A percentile compares a stretch with the other conserved stretches of the same genome.
phyloP scores from a whole-genome alignment of 2,329 filamentous ascomycete species.

The Plectosphaerella cucumerina region DNA sequence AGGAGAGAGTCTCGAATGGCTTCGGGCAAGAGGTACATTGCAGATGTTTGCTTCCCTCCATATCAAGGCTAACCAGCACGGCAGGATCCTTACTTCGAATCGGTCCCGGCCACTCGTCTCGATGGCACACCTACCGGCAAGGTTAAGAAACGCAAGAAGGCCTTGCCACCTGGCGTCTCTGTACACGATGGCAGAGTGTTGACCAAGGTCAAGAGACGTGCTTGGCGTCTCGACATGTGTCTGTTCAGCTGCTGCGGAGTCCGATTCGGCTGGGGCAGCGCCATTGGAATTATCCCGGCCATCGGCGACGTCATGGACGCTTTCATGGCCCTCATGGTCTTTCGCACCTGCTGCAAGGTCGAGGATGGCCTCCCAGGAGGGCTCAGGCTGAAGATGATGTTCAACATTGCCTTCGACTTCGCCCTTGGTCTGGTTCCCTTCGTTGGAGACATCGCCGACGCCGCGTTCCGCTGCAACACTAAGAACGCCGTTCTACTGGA shows the following conservation, averaged over 20 bases:
- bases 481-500: conserved; percentile 70
- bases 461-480: conserved; percentile 70
- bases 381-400: conserved; percentile 67
- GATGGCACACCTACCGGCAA: conserved; percentile 64
- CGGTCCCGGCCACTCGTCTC: conserved; percentile 69
- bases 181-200: conserved; percentile 77
- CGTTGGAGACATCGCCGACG: conserved; percentile 71
- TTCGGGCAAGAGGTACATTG: conserved; percentile 48
- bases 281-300: conserved; percentile 78
- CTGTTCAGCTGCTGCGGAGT: conserved; percentile 80
- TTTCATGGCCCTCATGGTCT: conserved; percentile 70
- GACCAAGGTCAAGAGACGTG: conserved; percentile 78
- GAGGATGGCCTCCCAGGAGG: conserved; percentile 68
- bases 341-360: conserved; percentile 67
- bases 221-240: conserved; percentile 80
- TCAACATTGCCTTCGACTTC: conserved; percentile 76
- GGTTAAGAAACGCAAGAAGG: conserved; percentile 79
- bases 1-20: conserved; percentile 52
- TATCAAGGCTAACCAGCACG: too few relatives aligned
- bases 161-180: conserved; percentile 77
- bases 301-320: conserved; percentile 73
- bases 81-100: conserved; percentile 88
- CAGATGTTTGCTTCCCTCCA: neutral
- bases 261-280: conserved; percentile 82
- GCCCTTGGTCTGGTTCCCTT: conserved; percentile 70